Conservation (phyloP, 2,329 filamentous ascomycete genomes). For the Trichophyton mentagrophytes region DNA sequence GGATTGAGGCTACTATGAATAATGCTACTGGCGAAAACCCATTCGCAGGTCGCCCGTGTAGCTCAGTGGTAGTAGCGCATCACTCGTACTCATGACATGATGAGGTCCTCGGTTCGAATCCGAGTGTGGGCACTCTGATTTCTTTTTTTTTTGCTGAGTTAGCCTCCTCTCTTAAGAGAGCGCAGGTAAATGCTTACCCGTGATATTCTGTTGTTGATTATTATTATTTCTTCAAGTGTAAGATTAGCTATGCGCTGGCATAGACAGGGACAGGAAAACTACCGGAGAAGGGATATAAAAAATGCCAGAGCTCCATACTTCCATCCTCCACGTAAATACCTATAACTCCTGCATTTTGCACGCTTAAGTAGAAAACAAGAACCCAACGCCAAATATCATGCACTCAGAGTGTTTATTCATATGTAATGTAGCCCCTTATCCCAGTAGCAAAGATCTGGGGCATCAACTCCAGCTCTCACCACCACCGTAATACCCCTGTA, state of each 20-base stretch:
- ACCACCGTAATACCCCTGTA: not conserved
- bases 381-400: not conserved
- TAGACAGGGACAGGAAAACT: not conserved
- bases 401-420: not conserved
- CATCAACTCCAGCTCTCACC: no score
- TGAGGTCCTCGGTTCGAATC: slow-evolving; percentile 2
- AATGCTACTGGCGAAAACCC: not conserved
- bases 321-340: not conserved
- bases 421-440: not conserved
- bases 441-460: not conserved
- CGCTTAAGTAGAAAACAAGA: not conserved
- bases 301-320: not conserved
- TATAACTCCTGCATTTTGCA: not conserved
- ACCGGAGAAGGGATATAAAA: not conserved
- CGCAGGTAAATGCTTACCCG: no score
- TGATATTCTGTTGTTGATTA: no score
- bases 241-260: not conserved
- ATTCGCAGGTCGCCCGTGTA: slow-evolving; percentile 1
- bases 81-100: slow-evolving; percentile 2
- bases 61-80: slow-evolving; percentile 4
- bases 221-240: not conserved
- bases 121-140: not conserved
- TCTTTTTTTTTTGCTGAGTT: not conserved
- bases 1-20: not conserved
- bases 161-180: no score